Evolutionary conservation across 2,329 filamentous ascomycete genomes (phyloP), one percentile per base, ranked within the genome.

Genomic region (Aspergillus ruber): DNA sequence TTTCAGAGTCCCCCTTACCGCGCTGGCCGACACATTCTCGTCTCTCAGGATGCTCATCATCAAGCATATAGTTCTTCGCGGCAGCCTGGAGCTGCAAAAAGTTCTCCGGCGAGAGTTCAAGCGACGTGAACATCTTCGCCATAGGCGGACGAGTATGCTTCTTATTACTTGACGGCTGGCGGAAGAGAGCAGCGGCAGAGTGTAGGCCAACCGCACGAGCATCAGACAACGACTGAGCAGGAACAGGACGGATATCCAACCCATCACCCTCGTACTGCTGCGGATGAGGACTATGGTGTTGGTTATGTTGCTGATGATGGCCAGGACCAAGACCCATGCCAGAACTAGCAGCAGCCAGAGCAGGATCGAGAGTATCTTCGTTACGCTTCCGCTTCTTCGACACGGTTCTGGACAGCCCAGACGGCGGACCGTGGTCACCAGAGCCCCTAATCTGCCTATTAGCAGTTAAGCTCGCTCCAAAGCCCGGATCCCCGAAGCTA

Each of bases 61-160:
- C 72, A 4, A 81, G 69, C 79, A 82, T 81, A 56, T 77, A 81
- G 9, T 62, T 60, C 51, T 81, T 82, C 0, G 78, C 78, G 12
- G 74, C 75, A 15, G 75, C 71, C 56, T 81, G 78, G 6, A 81
- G 62, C 43, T 76, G 72, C 13, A 81, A 58, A 51, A 80, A 81
- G 50, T 75, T 75, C 58, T 81, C 78, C 0, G 78, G 76, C 2
- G 74, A 75, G 15, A 81, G 65, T 52, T 79, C 75, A 13, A 82
- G 69, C 1, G 77, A 80, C 23, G 75, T 64, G 54, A 79, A 81
- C 33, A 82, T 66, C 50, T 78, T 80, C 36, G 76, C 78, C 69
- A 81, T 79, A 4, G 78, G 76, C 17, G 78, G 78, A 1, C 78
- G 74, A 1, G 77, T 81, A 55, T 78, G 75, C 55, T 81, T 81